A percentile compares a stretch with the other conserved stretches of the same genome.
phyloP scores from a whole-genome alignment of 768 basidiomycete species.

The Kwoniella newhampshirensis region DNA sequence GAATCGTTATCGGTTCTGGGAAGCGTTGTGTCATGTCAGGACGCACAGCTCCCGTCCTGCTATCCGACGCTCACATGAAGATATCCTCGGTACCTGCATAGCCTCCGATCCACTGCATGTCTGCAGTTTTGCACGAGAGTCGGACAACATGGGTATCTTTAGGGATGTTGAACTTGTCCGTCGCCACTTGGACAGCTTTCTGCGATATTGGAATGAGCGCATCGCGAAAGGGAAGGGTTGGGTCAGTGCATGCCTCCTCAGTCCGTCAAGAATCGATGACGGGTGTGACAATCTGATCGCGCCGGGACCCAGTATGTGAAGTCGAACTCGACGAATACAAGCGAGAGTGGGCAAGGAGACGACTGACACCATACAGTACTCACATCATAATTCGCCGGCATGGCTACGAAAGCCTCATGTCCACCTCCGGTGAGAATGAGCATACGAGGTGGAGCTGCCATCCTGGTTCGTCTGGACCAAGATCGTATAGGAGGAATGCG shows the following conservation, averaged over 20 bases:
- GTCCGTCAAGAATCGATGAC: too few relatives aligned
- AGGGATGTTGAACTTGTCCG: slow-evolving; percentile 47
- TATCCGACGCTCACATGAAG: slow-evolving; percentile 47
- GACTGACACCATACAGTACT: too few relatives aligned
- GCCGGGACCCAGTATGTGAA: too few relatives aligned
- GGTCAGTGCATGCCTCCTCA: too few relatives aligned
- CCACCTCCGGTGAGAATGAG: slow-evolving; percentile 46
- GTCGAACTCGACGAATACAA: too few relatives aligned
- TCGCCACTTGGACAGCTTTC: slow-evolving; percentile 44
- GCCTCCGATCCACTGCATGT: slow-evolving; percentile 46
- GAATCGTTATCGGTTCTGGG: slow-evolving; percentile 52
- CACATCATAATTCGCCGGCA: slow-evolving; percentile 46
- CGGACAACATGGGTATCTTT: slow-evolving; percentile 39
- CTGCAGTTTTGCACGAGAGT: slow-evolving; percentile 40
- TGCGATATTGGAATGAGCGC: slow-evolving; percentile 1
- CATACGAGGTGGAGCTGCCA: slow-evolving; percentile 48
- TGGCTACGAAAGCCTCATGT: slow-evolving; percentile 44
- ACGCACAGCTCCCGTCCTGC: too few relatives aligned
- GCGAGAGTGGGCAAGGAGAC: too few relatives aligned
- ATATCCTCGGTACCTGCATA: slow-evolving; percentile 34
- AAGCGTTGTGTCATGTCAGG: too few relatives aligned
- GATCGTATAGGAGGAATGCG: too few relatives aligned
- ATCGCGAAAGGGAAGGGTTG: background rate
- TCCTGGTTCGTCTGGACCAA: slow-evolving; percentile 8
- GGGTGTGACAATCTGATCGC: too few relatives aligned